Conservation (phyloP, 2,329 filamentous ascomycete genomes). For the Talaromyces sp. region DNA sequence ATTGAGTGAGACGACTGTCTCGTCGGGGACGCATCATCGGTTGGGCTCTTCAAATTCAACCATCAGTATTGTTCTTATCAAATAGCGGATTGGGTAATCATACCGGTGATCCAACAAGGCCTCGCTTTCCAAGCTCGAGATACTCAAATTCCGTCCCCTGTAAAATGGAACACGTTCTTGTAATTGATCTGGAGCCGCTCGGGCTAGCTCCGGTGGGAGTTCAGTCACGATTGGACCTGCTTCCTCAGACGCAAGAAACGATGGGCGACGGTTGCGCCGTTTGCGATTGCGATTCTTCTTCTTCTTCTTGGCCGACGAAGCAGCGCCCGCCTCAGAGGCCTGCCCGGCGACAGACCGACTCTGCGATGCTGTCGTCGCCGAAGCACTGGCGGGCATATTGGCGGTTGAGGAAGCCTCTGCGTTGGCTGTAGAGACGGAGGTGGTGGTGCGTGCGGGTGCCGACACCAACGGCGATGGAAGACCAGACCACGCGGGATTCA, state of each 20-base stretch:
- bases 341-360: constrained; percentile 11
- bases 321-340: constrained; percentile 11
- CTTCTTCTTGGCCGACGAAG: constrained; percentile 49
- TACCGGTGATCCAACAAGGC: constrained; percentile 81
- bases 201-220: constrained; percentile 20
- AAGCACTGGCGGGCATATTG: constrained; percentile 1
- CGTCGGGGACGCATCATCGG: constrained; percentile 60
- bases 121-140: constrained; percentile 84
- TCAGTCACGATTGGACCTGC: constrained; percentile 29
- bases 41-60: constrained; percentile 35
- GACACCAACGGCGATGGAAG: background rate
- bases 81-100: background rate
- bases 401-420: background rate
- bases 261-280: constrained; percentile 75
- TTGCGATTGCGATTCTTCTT: constrained; percentile 71
- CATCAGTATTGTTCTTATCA: background rate
- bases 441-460: constrained; percentile 1
- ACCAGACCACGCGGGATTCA: background rate
- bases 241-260: constrained; percentile 66
- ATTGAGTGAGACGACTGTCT: constrained; percentile 39
- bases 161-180: constrained; percentile 48
- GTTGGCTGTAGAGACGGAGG: constrained; percentile 1
- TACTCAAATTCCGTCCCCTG: constrained; percentile 61
- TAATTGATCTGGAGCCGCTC: constrained; percentile 27
- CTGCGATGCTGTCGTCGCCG: constrained; percentile 11